These are phyloP conservation scores for Mortierella polycephala DNA, from an alignment of 371 early-diverging fungal genomes.

Conservation along the genomic window DNA sequence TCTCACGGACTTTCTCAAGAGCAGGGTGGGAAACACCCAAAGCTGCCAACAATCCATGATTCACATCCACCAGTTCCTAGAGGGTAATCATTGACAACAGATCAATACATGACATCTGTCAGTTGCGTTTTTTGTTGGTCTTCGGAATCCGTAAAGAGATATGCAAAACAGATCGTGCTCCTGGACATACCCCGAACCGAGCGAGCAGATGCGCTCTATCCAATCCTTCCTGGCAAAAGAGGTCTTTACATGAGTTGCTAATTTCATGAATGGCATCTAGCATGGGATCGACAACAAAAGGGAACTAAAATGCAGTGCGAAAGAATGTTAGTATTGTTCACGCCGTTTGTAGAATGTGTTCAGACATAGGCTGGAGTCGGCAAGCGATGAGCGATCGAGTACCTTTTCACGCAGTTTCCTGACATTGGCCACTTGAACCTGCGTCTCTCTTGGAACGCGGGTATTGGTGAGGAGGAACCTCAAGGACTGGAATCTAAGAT, in stretches of 20 bases:
- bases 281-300: constrained; percentile 74
- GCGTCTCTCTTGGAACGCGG: constrained; percentile 89
- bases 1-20: constrained; percentile 80
- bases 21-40: constrained; percentile 88
- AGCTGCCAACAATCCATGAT: constrained; percentile 81
- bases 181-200: constrained; percentile 41
- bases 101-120: background rate
- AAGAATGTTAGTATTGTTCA: too few species aligned
- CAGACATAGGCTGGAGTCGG: too few species aligned
- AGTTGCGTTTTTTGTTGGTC: too few species aligned
- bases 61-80: constrained; percentile 81
- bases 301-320: constrained; percentile 55
- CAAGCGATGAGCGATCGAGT: background rate
- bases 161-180: background rate
- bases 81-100: too few species aligned
- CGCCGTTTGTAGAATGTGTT: too few species aligned
- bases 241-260: constrained; percentile 63
- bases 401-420: constrained; percentile 67
- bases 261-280: constrained; percentile 83
- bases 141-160: too few species aligned
- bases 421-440: constrained; percentile 86
- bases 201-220: constrained; percentile 33
- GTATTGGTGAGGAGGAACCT: constrained; percentile 89
- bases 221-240: constrained; percentile 31
- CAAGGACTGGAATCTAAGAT: constrained; percentile 68